These are phyloP conservation scores for Populus hybrid DNA, from an alignment of 441 rosid genomes.

Conservation along the genomic window DNA sequence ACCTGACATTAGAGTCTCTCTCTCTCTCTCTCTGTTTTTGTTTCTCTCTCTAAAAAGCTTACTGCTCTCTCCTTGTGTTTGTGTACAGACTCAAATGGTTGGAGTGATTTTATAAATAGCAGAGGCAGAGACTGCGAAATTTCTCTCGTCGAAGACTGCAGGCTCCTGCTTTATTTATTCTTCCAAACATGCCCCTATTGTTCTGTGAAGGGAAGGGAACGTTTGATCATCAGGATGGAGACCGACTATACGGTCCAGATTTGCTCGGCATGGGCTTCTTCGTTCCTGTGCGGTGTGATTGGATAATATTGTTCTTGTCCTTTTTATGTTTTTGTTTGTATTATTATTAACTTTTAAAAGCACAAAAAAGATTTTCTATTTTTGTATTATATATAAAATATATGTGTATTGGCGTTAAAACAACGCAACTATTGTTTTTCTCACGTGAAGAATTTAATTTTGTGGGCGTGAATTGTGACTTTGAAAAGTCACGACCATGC, in stretches of 20 bases:
- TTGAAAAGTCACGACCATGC: background rate
- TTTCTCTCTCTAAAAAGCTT: background rate
- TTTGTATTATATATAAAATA: too few relatives aligned
- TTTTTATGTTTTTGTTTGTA: background rate
- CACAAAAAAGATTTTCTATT: background rate
- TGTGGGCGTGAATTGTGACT: background rate
- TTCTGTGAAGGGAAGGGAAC: background rate
- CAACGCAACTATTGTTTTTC: background rate
- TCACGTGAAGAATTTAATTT: conserved; percentile 2
- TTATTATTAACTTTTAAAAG: background rate
- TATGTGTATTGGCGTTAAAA: background rate
- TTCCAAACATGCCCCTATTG: background rate
- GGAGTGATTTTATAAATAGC: background rate
- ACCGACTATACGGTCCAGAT: background rate
- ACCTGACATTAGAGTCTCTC: conserved; percentile 50
- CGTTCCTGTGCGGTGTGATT: background rate
- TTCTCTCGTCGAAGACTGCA: background rate
- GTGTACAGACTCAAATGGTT: background rate
- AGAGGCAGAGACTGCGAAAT: background rate
- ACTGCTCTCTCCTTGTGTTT: background rate
- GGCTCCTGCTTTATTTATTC: background rate
- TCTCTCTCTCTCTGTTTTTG: background rate
- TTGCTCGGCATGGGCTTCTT: background rate
- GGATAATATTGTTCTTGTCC: background rate
- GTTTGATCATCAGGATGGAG: background rate